These are phyloP conservation scores for Myriosclerotinia curreyana DNA, from an alignment of 2,329 filamentous ascomycete genomes.

Conservation along the genomic window DNA sequence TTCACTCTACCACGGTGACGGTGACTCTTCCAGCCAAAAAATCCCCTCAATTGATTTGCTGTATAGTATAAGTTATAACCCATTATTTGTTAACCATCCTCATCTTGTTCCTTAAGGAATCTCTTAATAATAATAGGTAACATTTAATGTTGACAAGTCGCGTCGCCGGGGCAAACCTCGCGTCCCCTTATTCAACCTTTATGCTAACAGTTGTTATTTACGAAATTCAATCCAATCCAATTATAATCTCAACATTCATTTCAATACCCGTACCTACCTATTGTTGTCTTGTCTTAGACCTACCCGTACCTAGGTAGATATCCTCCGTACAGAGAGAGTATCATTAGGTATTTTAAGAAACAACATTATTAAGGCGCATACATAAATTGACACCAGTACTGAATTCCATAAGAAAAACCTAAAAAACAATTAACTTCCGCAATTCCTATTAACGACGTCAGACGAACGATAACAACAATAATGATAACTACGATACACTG, in stretches of 20 bases:
- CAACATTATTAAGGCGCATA: neutral
- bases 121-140: neutral
- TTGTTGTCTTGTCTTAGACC: neutral
- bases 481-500: constrained; percentile 21
- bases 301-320: neutral
- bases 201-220: too few relatives aligned
- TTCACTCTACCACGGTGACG: too few relatives aligned
- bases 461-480: constrained; percentile 19
- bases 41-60: neutral
- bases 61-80: too few relatives aligned
- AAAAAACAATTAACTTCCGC: constrained; percentile 6
- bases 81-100: too few relatives aligned
- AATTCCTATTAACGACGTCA: constrained; percentile 16
- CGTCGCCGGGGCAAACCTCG: constrained; percentile 20
- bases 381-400: constrained; percentile 4
- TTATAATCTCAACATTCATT: too few relatives aligned
- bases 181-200: too few relatives aligned
- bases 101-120: constrained; percentile 15
- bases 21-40: neutral
- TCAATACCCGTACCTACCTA: constrained; percentile 5
- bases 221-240: constrained; percentile 6
- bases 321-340: neutral
- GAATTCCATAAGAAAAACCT: neutral
- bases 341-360: constrained; percentile 1
- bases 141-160: constrained; percentile 18